A percentile compares a stretch with the other conserved stretches of the same genome.
These are phyloP conservation scores for Camellia oleifera DNA, from an alignment of 179 eudicot species.

Conservation along the genomic window DNA sequence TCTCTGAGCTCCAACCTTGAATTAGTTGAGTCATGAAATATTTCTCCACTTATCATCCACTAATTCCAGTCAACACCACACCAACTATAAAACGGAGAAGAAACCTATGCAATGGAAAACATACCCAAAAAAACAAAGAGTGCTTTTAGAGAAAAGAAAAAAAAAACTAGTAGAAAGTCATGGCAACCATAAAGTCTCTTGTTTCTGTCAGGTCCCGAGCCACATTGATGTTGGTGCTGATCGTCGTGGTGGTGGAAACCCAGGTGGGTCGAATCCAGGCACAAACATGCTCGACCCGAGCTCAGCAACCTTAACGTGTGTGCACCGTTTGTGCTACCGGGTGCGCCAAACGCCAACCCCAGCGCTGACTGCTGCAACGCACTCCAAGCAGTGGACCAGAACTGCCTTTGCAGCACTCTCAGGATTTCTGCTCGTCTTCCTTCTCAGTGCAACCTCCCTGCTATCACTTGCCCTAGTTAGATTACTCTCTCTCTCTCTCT, in stretches of 20 bases:
- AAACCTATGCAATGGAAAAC: constrained; percentile 9
- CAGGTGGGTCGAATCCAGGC: constrained; percentile 31
- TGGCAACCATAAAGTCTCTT: constrained; percentile 22
- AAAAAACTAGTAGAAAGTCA: background rate
- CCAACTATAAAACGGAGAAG: constrained; percentile 21
- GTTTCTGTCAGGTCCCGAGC: constrained; percentile 12
- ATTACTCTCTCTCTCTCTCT: background rate
- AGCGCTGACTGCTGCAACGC: constrained; percentile 71
- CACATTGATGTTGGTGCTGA: constrained; percentile 13
- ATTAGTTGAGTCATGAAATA: constrained; percentile 47
- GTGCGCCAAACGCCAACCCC: constrained; percentile 36
- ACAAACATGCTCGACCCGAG: constrained; percentile 41
- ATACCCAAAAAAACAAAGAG: background rate
- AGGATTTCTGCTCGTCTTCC: constrained; percentile 68
- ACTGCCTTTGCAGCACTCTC: constrained; percentile 71
- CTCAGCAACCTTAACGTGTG: constrained; percentile 52
- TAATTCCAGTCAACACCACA: background rate
- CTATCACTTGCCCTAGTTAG: constrained; percentile 43
- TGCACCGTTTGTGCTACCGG: constrained; percentile 66
- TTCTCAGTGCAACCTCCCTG: constrained; percentile 63
- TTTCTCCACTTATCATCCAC: background rate
- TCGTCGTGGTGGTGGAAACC: constrained; percentile 20
- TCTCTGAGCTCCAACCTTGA: background rate
- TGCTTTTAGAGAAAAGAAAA: background rate
- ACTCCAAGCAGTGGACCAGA: constrained; percentile 51